Evolutionary conservation across 768 basidiomycete genomes (phyloP).

Genomic region (Antrodiella citrinella): DNA sequence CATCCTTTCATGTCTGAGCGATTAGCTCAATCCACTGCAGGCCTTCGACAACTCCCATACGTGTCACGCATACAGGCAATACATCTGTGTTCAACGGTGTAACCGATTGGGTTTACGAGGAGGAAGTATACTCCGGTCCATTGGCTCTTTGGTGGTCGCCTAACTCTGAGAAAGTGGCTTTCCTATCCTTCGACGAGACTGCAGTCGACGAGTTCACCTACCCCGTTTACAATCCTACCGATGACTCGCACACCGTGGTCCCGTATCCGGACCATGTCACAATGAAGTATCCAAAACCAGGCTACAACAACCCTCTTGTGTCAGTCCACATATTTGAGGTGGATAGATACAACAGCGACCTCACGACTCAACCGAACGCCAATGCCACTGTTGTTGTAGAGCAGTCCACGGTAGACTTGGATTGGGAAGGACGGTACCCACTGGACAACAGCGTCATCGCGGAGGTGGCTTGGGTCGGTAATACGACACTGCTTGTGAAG

Average conservation of each 20-base stretch:
- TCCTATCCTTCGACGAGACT: slow-evolving; percentile 83
- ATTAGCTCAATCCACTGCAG: too few species aligned
- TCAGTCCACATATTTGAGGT: slow-evolving; percentile 80
- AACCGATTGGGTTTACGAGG: slow-evolving; percentile 97
- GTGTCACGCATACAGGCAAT: slow-evolving; percentile 76
- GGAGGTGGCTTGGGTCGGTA: slow-evolving; percentile 85
- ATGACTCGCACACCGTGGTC: slow-evolving; percentile 56
- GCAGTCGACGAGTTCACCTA: slow-evolving; percentile 79
- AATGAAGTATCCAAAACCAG: slow-evolving; percentile 85
- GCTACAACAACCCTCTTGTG: slow-evolving; percentile 83
- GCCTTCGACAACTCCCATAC: slow-evolving; percentile 42
- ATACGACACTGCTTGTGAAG: slow-evolving; percentile 67
- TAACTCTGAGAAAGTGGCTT: slow-evolving; percentile 66
- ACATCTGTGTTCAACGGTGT: slow-evolving; percentile 88
- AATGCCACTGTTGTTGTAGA: slow-evolving; percentile 25
- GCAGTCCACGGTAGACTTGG: slow-evolving; percentile 45
- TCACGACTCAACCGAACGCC: slow-evolving; percentile 18
- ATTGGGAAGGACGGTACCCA: slow-evolving; percentile 57
- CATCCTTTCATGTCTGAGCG: too few species aligned
- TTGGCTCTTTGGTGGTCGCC: slow-evolving; percentile 91
- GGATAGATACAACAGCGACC: slow-evolving; percentile 32
- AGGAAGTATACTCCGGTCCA: slow-evolving; percentile 73
- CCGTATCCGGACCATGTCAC: slow-evolving; percentile 64
- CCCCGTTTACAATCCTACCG: slow-evolving; percentile 87
- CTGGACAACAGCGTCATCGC: slow-evolving; percentile 60